phyloP scores from a whole-genome alignment of 2,329 filamentous ascomycete genomes.

The Ophiostoma novo-ulmi region DNA sequence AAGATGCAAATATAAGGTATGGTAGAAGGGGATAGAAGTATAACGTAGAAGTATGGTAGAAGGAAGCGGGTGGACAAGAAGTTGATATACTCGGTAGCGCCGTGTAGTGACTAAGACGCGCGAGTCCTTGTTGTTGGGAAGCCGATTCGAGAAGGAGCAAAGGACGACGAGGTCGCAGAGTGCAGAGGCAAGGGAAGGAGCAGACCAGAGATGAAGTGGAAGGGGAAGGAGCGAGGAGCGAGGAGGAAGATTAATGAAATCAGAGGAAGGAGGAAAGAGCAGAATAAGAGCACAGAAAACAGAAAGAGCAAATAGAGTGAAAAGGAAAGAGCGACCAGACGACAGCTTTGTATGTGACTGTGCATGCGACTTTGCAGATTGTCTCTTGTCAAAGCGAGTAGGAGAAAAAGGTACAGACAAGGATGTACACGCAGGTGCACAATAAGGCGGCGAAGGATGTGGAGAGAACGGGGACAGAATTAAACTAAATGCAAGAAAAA shows the following conservation, averaged over 20 bases:
- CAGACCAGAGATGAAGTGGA: background rate
- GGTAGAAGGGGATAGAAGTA: background rate
- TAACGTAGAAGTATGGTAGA: background rate
- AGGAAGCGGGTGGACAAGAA: background rate
- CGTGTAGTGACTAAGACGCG: constrained; percentile 9
- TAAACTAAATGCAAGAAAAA: constrained; percentile 17
- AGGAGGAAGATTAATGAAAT: background rate
- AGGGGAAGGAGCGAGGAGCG: background rate
- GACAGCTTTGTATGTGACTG: constrained; percentile 5
- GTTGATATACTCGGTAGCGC: constrained; percentile 7
- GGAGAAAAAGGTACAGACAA: background rate
- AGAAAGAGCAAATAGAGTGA: background rate
- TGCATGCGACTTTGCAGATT: background rate
- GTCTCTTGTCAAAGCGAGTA: background rate
- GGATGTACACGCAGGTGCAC: constrained; percentile 1
- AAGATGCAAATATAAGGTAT: background rate
- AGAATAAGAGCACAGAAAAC: background rate
- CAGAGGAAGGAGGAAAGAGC: background rate
- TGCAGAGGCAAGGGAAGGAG: background rate
- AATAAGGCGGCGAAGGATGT: constrained; percentile 9
- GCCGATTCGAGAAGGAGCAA: constrained; percentile 1
- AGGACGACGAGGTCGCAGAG: background rate
- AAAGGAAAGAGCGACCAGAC: constrained; percentile 8
- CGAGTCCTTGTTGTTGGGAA: background rate
- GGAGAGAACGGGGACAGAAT: constrained; percentile 16